Conservation (phyloP, 768 basidiomycete genomes). For the Lentinula raphanica region DNA sequence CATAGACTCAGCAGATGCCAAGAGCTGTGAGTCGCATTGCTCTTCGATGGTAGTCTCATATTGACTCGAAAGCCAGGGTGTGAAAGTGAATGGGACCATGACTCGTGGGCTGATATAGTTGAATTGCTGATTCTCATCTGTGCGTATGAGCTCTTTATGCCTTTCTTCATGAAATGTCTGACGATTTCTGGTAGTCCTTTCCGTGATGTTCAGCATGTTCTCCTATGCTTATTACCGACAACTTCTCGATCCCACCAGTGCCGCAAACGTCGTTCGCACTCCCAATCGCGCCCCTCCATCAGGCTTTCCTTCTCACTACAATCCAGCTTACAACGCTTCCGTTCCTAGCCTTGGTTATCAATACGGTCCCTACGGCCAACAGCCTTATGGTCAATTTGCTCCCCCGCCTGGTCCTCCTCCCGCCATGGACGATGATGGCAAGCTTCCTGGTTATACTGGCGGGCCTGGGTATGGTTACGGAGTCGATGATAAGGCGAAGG, state of each 20-base stretch:
- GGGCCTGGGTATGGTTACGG: constrained; percentile 23
- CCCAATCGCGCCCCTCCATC: constrained; percentile 34
- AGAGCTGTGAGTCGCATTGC: constrained; percentile 33
- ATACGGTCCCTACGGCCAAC: constrained; percentile 20
- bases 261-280: constrained; percentile 45
- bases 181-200: constrained; percentile 37
- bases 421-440: constrained; percentile 28
- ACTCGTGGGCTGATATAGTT: constrained; percentile 66
- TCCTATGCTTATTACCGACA: constrained; percentile 75
- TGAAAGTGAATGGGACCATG: constrained; percentile 48
- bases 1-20: constrained; percentile 35
- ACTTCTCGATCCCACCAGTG: constrained; percentile 59
- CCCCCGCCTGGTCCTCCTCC: constrained; percentile 51
- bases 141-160: constrained; percentile 28
- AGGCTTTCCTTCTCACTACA: constrained; percentile 49
- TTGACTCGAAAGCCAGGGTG: constrained; percentile 48
- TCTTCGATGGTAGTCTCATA: background rate
- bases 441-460: constrained; percentile 47
- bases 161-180: no score
- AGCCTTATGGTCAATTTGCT: constrained; percentile 27
- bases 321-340: constrained; percentile 48
- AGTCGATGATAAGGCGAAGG: constrained; percentile 30
- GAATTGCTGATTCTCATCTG: constrained; percentile 54
- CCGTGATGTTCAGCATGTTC: constrained; percentile 56
- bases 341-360: constrained; percentile 25